Conservation (phyloP, 345 rosid genomes). For the Hibiscus syriacus region DNA sequence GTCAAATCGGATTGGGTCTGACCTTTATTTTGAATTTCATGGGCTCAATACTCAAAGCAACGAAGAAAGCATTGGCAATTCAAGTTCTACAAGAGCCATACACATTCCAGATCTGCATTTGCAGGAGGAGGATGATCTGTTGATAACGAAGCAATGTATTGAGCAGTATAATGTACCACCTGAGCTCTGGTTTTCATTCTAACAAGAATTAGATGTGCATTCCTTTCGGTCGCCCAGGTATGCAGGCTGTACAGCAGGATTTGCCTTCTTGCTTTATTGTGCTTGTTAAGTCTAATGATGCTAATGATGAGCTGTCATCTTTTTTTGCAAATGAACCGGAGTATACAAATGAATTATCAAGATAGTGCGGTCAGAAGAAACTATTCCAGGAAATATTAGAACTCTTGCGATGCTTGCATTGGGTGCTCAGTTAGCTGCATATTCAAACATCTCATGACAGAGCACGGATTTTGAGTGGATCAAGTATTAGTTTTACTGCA, state of each 20-base stretch:
- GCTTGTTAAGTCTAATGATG: constrained; percentile 92
- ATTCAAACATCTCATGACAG: constrained; percentile 92
- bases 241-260: constrained; percentile 91
- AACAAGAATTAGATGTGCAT: constrained; percentile 83
- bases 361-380: constrained; percentile 84
- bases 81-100: constrained; percentile 44
- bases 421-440: constrained; percentile 93
- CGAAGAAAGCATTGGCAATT: constrained; percentile 24
- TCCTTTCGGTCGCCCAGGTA: constrained; percentile 76
- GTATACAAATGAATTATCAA: constrained; percentile 90
- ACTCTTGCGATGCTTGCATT: constrained; percentile 93
- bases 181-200: constrained; percentile 79
- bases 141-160: constrained; percentile 69
- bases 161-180: constrained; percentile 66
- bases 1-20: constrained; percentile 65
- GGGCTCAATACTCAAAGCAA: constrained; percentile 37
- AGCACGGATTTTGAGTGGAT: constrained; percentile 85
- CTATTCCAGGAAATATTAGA: constrained; percentile 73
- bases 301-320: constrained; percentile 77
- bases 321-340: constrained; percentile 96
- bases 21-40: constrained; percentile 84
- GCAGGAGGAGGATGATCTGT: constrained; percentile 77
- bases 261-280: constrained; percentile 93
- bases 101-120: constrained; percentile 74
- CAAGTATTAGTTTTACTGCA: constrained; percentile 86